A percentile compares a stretch with the other conserved stretches of the same genome.
Evolutionary conservation across 2,329 filamentous ascomycete genomes (phyloP).

Genomic region (Fusarium sambucinum): DNA sequence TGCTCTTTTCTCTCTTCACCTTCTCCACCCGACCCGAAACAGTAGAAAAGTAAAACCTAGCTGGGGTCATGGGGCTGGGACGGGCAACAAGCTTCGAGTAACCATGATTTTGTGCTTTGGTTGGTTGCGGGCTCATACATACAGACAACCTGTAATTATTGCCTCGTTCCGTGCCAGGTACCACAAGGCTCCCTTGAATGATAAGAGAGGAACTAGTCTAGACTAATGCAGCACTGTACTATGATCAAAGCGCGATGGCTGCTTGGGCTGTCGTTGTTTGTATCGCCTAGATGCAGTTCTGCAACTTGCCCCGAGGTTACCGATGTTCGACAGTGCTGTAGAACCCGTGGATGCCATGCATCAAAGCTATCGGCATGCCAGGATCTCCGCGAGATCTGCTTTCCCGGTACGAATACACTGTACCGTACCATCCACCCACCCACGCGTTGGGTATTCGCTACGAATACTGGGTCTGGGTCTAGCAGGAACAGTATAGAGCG

Average conservation of each 20-base stretch:
- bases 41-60: conserved; percentile 33
- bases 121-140: not conserved
- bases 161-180: conserved; percentile 21
- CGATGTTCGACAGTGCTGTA: conserved; percentile 23
- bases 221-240: not conserved
- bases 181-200: conserved; percentile 6
- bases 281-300: conserved; percentile 17
- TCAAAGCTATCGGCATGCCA: conserved; percentile 37
- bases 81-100: conserved; percentile 21
- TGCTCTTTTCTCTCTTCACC: conserved; percentile 25
- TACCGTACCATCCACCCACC: conserved; percentile 18
- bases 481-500: conserved; percentile 24
- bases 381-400: conserved; percentile 46
- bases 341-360: conserved; percentile 43
- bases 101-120: conserved; percentile 9
- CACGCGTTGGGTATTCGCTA: conserved; percentile 29
- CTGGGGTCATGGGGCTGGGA: conserved; percentile 11
- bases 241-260: not conserved
- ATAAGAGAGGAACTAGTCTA: not conserved
- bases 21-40: conserved; percentile 28
- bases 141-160: not conserved
- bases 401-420: conserved; percentile 15
- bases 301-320: conserved; percentile 16
- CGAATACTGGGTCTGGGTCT: conserved; percentile 5
- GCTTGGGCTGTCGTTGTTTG: conserved; percentile 9